These are phyloP conservation scores for Tricholoma sp. DNA, from an alignment of 768 basidiomycete species.

Conservation along the genomic window DNA sequence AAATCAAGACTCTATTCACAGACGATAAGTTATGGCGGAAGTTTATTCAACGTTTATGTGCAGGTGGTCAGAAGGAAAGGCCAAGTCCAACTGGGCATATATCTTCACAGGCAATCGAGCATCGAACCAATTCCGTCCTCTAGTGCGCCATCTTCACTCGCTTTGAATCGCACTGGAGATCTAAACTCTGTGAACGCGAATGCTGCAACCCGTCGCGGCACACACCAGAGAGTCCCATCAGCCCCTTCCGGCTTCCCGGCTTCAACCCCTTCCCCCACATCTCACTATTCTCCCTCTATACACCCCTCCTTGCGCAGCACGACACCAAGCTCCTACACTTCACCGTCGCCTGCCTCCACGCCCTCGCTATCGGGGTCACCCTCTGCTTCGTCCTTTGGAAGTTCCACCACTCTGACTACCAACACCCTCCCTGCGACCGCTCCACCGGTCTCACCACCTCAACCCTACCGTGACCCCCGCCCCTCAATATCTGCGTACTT, in stretches of 20 bases:
- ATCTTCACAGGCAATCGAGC: constrained; percentile 81
- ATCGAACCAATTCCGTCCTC: constrained; percentile 73
- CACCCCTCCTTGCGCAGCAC: constrained; percentile 39
- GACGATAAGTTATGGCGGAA: constrained; percentile 89
- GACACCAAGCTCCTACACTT: constrained; percentile 26
- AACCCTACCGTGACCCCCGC: constrained; percentile 76
- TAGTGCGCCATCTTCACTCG: constrained; percentile 43
- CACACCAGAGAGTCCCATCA: constrained; percentile 27
- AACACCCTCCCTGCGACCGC: constrained; percentile 37
- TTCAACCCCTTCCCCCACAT: constrained; percentile 24
- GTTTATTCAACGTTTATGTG: constrained; percentile 83
- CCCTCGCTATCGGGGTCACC: constrained; percentile 13
- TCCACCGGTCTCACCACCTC: constrained; percentile 43
- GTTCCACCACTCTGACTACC: constrained; percentile 8
- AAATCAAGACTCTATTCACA: constrained; percentile 80
- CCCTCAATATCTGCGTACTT: constrained; percentile 75
- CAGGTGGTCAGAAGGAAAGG: constrained; percentile 83
- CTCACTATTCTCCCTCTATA: constrained; percentile 43
- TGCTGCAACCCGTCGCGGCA: neutral
- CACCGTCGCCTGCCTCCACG: constrained; percentile 18
- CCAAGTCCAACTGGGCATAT: constrained; percentile 74
- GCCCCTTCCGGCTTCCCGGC: constrained; percentile 22
- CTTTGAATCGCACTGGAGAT: constrained; percentile 1
- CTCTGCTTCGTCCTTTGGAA: constrained; percentile 18
- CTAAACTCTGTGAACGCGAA: constrained; percentile 7